Conservation (phyloP, 371 early-diverging fungal genomes). For the Mortierella sp. region DNA sequence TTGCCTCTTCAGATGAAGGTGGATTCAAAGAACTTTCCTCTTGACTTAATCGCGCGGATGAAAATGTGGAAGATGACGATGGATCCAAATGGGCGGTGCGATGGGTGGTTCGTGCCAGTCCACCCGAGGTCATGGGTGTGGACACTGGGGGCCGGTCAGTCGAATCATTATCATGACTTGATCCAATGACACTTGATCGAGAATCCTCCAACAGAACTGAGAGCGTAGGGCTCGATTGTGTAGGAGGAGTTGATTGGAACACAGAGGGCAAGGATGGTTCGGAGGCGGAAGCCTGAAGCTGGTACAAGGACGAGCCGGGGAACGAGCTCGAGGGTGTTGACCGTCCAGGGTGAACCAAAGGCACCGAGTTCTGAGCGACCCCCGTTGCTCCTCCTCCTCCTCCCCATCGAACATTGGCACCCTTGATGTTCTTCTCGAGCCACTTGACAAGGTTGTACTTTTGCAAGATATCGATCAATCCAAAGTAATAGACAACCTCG, state of each 20-base stretch:
- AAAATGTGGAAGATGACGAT: conserved; percentile 5
- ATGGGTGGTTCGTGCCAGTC: conserved; percentile 3
- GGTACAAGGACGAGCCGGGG: conserved; percentile 25
- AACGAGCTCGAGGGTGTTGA: conserved; percentile 23
- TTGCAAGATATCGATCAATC: conserved; percentile 68
- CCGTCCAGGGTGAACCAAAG: conserved; percentile 15
- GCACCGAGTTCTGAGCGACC: too few relatives aligned
- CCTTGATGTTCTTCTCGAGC: conserved; percentile 64
- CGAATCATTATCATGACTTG: not conserved
- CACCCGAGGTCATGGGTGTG: not conserved
- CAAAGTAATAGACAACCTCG: conserved; percentile 65
- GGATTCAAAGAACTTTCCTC: conserved; percentile 18
- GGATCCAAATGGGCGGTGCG: not conserved
- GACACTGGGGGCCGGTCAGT: not conserved
- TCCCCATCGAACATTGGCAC: conserved; percentile 52
- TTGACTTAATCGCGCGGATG: conserved; percentile 17
- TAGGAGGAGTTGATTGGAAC: not conserved
- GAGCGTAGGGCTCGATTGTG: conserved; percentile 26
- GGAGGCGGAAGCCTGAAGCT: conserved; percentile 32
- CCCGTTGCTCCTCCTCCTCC: too few relatives aligned
- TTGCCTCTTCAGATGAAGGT: not conserved
- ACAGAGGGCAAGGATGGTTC: conserved; percentile 34
- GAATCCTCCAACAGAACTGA: conserved; percentile 39
- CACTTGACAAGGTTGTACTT: conserved; percentile 66
- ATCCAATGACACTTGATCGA: too few relatives aligned